phyloP scores from a whole-genome alignment of 495 filamentous ascomycete genomes.

The Penicillium nucicola region DNA sequence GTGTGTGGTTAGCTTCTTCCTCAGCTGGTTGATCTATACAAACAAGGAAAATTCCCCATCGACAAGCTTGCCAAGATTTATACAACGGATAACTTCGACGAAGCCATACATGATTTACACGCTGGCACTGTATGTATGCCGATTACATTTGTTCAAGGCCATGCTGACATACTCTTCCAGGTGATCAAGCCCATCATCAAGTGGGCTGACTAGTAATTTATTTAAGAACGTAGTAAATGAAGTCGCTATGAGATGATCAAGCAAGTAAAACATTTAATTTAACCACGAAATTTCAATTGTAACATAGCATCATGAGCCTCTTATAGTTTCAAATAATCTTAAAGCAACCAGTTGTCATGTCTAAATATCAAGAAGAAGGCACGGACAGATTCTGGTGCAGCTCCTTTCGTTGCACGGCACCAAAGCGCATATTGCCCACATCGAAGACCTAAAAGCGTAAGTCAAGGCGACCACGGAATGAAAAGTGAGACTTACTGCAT shows the following conservation, averaged over 20 bases:
- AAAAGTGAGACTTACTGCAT: slow-evolving; percentile 54
- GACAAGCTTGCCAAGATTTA: slow-evolving; percentile 35
- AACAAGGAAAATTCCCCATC: slow-evolving; percentile 40
- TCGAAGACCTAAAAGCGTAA: slow-evolving; percentile 61
- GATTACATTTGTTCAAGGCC: neutral
- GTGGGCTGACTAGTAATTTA: slow-evolving; percentile 10
- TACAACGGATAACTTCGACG: slow-evolving; percentile 19
- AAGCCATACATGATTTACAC: slow-evolving; percentile 34
- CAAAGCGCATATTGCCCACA: slow-evolving; percentile 67
- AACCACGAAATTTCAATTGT: no score
- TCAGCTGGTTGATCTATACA: slow-evolving; percentile 34
- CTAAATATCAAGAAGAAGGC: slow-evolving; percentile 6
- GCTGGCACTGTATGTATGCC: slow-evolving; percentile 18
- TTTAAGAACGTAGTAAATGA: no score
- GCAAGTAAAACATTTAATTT: no score
- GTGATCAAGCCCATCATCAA: slow-evolving; percentile 21
- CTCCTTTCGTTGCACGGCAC: slow-evolving; percentile 64
- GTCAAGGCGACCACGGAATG: neutral
- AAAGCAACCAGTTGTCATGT: no score
- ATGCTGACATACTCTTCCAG: neutral
- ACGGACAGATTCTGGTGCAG: slow-evolving; percentile 45
- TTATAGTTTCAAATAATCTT: neutral
- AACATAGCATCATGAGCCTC: neutral
- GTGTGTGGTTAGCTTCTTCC: slow-evolving; percentile 22
- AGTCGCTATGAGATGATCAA: no score